Evolutionary conservation across 2,329 filamentous ascomycete species (phyloP).

Genomic region (Paecilomyces sp.): DNA sequence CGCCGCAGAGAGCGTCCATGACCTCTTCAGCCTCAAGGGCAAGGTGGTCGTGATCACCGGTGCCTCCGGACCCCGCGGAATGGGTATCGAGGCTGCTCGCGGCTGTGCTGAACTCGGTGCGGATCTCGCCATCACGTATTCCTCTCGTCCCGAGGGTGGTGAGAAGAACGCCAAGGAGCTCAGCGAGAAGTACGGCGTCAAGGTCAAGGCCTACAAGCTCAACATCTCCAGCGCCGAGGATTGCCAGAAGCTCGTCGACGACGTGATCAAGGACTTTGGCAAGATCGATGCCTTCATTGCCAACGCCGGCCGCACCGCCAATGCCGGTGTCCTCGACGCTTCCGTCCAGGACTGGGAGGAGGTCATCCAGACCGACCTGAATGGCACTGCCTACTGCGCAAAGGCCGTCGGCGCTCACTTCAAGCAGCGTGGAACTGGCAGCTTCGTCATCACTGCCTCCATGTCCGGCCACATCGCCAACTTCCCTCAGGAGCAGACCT

Average conservation of each 20-base stretch:
- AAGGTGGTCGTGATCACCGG: constrained; percentile 42
- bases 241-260: constrained; percentile 50
- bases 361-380: constrained; percentile 80
- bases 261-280: constrained; percentile 62
- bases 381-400: constrained; percentile 77
- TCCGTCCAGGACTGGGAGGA: constrained; percentile 65
- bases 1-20: constrained; percentile 25
- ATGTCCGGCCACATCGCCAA: constrained; percentile 53
- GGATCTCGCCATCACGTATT: constrained; percentile 60
- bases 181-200: constrained; percentile 53
- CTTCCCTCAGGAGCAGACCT: constrained; percentile 58
- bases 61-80: constrained; percentile 55
- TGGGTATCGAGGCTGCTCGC: constrained; percentile 61
- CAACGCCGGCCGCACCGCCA: constrained; percentile 65
- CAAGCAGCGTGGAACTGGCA: constrained; percentile 57
- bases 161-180: constrained; percentile 61
- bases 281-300: constrained; percentile 62
- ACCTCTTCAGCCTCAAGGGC: constrained; percentile 43
- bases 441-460: constrained; percentile 60
- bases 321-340: constrained; percentile 61
- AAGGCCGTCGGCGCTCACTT: constrained; percentile 80
- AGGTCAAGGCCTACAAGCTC: constrained; percentile 62
- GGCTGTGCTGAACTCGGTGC: constrained; percentile 59
- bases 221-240: constrained; percentile 51
- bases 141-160: constrained; percentile 53